phyloP scores from a whole-genome alignment of 2,329 filamentous ascomycete genomes.

The Arthroderma sp. region DNA sequence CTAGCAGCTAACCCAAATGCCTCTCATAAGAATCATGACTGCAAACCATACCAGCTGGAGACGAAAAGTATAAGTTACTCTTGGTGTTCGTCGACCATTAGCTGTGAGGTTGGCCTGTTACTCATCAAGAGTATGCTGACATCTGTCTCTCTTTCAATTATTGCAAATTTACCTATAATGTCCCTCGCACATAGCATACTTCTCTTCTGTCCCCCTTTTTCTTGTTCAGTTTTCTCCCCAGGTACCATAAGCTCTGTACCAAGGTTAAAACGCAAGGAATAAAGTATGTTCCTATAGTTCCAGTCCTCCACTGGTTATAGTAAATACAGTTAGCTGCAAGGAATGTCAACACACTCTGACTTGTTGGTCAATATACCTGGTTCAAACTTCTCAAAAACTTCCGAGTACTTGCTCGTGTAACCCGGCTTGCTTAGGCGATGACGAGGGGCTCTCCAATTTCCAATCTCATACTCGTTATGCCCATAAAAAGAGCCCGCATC shows the following conservation, averaged over 20 bases:
- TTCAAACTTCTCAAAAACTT: constrained; percentile 2
- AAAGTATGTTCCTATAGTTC: constrained; percentile 17
- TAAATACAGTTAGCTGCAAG: not conserved
- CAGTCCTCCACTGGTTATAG: constrained; percentile 12
- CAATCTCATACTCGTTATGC: constrained; percentile 19
- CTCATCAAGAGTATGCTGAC: too few species aligned
- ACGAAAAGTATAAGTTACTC: too few species aligned
- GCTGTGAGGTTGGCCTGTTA: too few species aligned
- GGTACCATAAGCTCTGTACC: constrained; percentile 6
- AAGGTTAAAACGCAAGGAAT: constrained; percentile 9
- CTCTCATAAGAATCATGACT: too few species aligned
- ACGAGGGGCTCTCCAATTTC: constrained; percentile 12
- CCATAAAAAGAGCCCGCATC: constrained; percentile 22
- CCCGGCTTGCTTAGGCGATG: constrained; percentile 1
- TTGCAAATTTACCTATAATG: too few species aligned
- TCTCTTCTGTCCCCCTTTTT: too few species aligned
- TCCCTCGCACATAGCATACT: too few species aligned
- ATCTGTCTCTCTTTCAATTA: too few species aligned
- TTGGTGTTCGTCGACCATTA: too few species aligned
- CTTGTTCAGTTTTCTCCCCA: not conserved
- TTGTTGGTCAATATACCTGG: constrained; percentile 3
- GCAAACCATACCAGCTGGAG: too few species aligned
- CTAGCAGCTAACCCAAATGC: too few species aligned
- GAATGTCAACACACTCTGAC: not conserved
- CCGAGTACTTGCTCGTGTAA: constrained; percentile 4